Conservation (phyloP, 495 filamentous ascomycete species). For the Hypoxylon crocopeplum region DNA sequence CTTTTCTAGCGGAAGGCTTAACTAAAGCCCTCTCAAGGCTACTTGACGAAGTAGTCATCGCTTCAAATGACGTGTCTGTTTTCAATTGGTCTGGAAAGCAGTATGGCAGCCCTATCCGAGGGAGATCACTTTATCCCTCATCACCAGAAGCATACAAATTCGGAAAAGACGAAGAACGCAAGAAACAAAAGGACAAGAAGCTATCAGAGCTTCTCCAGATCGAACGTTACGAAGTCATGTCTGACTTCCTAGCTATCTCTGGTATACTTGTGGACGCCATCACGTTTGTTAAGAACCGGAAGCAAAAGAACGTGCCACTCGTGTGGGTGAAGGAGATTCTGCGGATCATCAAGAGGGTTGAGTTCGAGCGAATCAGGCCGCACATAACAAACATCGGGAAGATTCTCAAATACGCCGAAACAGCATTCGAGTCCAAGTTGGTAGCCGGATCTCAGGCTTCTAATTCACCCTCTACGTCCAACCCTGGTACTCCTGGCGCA, state of each 20-base stretch:
- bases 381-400: constrained; percentile 42
- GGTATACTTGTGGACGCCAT: constrained; percentile 40
- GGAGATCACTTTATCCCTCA: constrained; percentile 48
- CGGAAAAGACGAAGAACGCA: constrained; percentile 21
- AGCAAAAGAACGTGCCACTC: constrained; percentile 40
- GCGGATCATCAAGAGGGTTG: constrained; percentile 28
- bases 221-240: constrained; percentile 38
- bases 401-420: constrained; percentile 42
- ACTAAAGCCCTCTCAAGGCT: constrained; percentile 46
- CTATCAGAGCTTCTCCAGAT: constrained; percentile 34
- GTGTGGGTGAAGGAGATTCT: constrained; percentile 41
- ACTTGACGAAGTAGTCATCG: constrained; percentile 48
- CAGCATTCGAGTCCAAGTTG: constrained; percentile 7
- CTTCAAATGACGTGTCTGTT: constrained; percentile 48
- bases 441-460: not conserved
- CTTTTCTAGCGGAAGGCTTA: constrained; percentile 47
- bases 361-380: constrained; percentile 35
- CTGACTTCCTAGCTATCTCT: constrained; percentile 35
- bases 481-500: not conserved
- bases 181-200: constrained; percentile 38
- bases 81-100: constrained; percentile 52
- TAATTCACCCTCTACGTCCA: not conserved
- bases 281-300: constrained; percentile 39
- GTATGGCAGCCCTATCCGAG: constrained; percentile 45
- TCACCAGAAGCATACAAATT: constrained; percentile 40